Evolutionary conservation across 371 early-diverging fungal genomes (phyloP).

Genomic region (Mucor lusitanicus): DNA sequence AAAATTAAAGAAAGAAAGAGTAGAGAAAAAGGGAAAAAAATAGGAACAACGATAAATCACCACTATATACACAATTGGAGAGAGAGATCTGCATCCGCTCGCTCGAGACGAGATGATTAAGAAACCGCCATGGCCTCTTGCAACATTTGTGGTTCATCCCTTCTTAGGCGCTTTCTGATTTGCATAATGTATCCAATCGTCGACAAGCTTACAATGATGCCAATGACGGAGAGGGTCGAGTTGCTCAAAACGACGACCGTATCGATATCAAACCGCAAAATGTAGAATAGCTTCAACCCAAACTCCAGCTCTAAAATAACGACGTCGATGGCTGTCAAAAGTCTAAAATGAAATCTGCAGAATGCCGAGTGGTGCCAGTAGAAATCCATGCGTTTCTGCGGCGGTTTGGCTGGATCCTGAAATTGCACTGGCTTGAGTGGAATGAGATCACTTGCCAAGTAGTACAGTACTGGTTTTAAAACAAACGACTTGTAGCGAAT

Average conservation of each 20-base stretch:
- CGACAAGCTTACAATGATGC: constrained; percentile 28
- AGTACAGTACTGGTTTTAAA: constrained; percentile 45
- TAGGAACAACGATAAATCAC: background rate
- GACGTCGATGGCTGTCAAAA: constrained; percentile 37
- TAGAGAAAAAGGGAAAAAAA: background rate
- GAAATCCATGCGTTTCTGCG: constrained; percentile 34
- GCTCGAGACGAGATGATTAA: background rate
- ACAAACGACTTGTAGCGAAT: constrained; percentile 33
- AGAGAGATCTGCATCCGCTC: background rate
- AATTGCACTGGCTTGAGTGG: constrained; percentile 31
- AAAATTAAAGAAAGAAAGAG: background rate
- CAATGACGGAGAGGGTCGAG: constrained; percentile 31
- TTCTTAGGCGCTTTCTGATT: constrained; percentile 25
- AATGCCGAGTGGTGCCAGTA: constrained; percentile 36
- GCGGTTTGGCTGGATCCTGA: constrained; percentile 1
- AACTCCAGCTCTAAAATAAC: constrained; percentile 42
- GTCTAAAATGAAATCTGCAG: constrained; percentile 35
- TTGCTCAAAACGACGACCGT: constrained; percentile 39
- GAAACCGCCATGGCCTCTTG: constrained; percentile 14
- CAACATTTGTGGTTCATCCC: constrained; percentile 32
- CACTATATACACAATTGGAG: background rate
- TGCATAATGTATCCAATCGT: constrained; percentile 30
- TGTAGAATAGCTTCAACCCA: constrained; percentile 45
- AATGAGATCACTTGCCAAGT: constrained; percentile 37
- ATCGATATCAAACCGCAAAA: constrained; percentile 42